Evolutionary conservation across 176 grass and related monocot species (phyloP).

Genomic region (Zoysia pacifica): DNA sequence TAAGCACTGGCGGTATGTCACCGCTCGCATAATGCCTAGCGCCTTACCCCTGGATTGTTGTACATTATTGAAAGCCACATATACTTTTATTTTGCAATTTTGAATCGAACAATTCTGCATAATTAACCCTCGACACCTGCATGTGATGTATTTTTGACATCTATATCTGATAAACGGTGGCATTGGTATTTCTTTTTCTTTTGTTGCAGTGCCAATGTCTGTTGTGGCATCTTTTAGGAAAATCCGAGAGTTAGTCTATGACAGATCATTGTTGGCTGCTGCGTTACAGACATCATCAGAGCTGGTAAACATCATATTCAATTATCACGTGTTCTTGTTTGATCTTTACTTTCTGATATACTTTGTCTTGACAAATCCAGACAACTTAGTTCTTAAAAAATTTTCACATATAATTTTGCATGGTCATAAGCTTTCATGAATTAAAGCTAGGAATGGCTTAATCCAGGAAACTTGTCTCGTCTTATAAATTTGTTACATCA

Average conservation of each 20-base stretch:
- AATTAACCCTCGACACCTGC: not conserved
- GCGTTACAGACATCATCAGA: slow-evolving; percentile 76
- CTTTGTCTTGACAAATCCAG: not conserved
- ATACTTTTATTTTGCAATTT: not conserved
- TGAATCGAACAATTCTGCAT: slow-evolving; percentile 4
- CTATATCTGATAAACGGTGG: slow-evolving; percentile 5
- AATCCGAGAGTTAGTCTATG: slow-evolving; percentile 73
- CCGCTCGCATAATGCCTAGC: no score
- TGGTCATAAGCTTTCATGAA: slow-evolving; percentile 2
- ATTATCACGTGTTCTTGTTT: slow-evolving; percentile 3
- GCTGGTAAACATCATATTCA: slow-evolving; percentile 61
- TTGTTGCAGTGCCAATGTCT: slow-evolving; percentile 79
- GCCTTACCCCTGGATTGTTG: not conserved
- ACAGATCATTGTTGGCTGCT: slow-evolving; percentile 69
- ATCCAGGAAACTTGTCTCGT: not conserved
- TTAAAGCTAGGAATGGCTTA: slow-evolving; percentile 23
- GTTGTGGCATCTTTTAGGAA: slow-evolving; percentile 91
- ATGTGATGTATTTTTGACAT: not conserved
- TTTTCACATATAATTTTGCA: slow-evolving; percentile 10
- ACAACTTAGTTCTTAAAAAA: not conserved
- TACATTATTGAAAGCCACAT: slow-evolving; percentile 4
- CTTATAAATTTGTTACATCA: not conserved
- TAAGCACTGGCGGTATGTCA: no score
- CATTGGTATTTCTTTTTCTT: slow-evolving; percentile 26
- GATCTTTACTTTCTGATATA: not conserved